Conservation (phyloP, 2,329 filamentous ascomycete species). For the Exophiala viscosa region DNA sequence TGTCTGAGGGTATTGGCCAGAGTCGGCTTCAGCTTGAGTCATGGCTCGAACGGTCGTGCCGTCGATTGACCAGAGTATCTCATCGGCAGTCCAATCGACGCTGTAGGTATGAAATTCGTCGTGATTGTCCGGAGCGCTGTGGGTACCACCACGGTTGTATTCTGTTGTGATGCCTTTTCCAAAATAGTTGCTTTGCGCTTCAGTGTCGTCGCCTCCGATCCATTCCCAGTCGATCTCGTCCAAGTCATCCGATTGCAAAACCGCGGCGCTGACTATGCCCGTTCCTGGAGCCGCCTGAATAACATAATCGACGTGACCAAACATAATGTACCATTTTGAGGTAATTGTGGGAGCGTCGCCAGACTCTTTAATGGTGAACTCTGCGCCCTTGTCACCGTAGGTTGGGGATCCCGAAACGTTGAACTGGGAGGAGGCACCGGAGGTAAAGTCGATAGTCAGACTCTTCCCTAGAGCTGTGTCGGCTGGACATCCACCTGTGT, state of each 20-base stretch:
- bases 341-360: conserved; percentile 83
- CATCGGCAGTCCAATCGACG: conserved; percentile 64
- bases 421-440: conserved; percentile 76
- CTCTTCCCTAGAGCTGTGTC: conserved; percentile 78
- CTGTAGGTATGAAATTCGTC: conserved; percentile 45
- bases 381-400: conserved; percentile 72
- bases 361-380: conserved; percentile 71
- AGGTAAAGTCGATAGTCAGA: conserved; percentile 78
- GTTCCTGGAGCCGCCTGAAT: conserved; percentile 82
- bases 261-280: conserved; percentile 89
- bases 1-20: conserved; percentile 66
- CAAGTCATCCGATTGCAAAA: conserved; percentile 83
- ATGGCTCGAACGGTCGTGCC: conserved; percentile 60
- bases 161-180: conserved; percentile 75
- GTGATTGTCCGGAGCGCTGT: conserved; percentile 60
- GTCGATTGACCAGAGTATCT: conserved; percentile 64
- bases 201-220: conserved; percentile 69
- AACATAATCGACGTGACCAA: conserved; percentile 80
- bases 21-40: conserved; percentile 55
- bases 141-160: conserved; percentile 86
- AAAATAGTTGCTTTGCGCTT: conserved; percentile 98
- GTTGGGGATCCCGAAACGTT: conserved; percentile 64
- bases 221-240: conserved; percentile 99
- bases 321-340: conserved; percentile 99
- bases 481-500: conserved; percentile 56